Percentiles rank a stretch among this genome's conserved stretches.
Conservation (phyloP, 306 rosid species). For the Cicer bijugum region DNA sequence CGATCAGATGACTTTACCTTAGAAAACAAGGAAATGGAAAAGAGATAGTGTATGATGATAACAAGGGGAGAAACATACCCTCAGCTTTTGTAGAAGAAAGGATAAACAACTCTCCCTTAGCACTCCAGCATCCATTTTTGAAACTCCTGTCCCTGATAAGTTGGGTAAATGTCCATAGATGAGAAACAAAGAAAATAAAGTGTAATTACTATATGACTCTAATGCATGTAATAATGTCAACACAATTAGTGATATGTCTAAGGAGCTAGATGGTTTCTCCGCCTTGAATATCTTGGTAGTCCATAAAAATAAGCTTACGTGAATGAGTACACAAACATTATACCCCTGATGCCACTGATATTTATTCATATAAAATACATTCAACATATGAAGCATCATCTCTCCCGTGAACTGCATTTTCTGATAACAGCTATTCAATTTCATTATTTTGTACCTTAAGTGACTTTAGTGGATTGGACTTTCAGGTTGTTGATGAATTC, state of each 20-base stretch:
- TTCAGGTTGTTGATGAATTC: not conserved
- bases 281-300: not conserved
- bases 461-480: not conserved
- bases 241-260: not conserved
- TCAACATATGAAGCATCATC: not conserved
- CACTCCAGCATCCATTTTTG: slow-evolving; percentile 64
- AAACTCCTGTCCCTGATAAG: slow-evolving; percentile 73
- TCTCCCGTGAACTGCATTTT: not conserved
- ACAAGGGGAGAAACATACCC: slow-evolving; percentile 49
- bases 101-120: slow-evolving; percentile 68
- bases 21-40: not conserved
- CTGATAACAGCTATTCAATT: not conserved
- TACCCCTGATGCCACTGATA: not conserved
- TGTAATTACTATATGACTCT: slow-evolving; percentile 16
- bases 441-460: slow-evolving; percentile 10
- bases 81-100: slow-evolving; percentile 61
- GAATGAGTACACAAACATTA: not conserved
- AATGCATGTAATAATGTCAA: not conserved
- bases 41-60: slow-evolving; percentile 21
- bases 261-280: slow-evolving; percentile 16
- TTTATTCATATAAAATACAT: not conserved
- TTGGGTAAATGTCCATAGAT: slow-evolving; percentile 1
- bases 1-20: not conserved
- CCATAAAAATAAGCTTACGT: slow-evolving; percentile 16
- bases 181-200: slow-evolving; percentile 18